Base-by-base conservation (phyloP, 2,329 filamentous ascomycete species). In the Hymenoscyphus fructigenus region DNA sequence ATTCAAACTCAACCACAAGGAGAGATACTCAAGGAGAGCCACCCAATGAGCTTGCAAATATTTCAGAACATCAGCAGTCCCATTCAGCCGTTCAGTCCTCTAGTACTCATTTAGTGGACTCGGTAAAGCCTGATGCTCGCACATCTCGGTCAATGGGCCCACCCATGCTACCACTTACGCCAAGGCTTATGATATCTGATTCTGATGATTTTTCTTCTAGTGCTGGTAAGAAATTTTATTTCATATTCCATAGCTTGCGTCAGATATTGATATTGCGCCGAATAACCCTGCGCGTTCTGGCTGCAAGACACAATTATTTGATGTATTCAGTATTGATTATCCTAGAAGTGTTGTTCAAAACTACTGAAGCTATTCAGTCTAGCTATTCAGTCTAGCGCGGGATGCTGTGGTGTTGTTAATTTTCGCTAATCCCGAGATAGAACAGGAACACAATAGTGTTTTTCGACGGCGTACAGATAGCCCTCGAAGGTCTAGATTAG, bases 391-490 rank as follows among this genome's bases (percentile, higher is more conserved):
- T 14, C 1, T 38, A 5, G n/a, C n/a, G n/a, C n/a, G n/a, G n/a
- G n/a, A n/a, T 5, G 29, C 29, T 32, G 6, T 32, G 29, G 29
- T 32, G 29, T 6, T 32, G 29, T 32, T 5, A 17, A 17, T 15
- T 38, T 38, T 14, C 36, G 17, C 36, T 38, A 14, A 38, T 38
- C 10, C 2, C n/a, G n/a, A 28, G 12, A 32, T 29, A 57, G 55
- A 57, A 57, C 55, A 57, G 23, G 55, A 57, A 57, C 32, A 57
- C 9, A 28, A 57, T 32, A 32, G 28, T 15, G n/a, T 32, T n/a
- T 32, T 57, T 32, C 26, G 55, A 17, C n/a, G 28, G 15, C 55
- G 55, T 6, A 57, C 28, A 9, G 55, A 32, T 6, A 34, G n/a
- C 28, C 55, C 55, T n/a, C 12, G 55, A 17, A n/a, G 28, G 28